phyloP scores from a whole-genome alignment of 371 early-diverging fungal genomes.

The Apophysomyces trapeziformis region DNA sequence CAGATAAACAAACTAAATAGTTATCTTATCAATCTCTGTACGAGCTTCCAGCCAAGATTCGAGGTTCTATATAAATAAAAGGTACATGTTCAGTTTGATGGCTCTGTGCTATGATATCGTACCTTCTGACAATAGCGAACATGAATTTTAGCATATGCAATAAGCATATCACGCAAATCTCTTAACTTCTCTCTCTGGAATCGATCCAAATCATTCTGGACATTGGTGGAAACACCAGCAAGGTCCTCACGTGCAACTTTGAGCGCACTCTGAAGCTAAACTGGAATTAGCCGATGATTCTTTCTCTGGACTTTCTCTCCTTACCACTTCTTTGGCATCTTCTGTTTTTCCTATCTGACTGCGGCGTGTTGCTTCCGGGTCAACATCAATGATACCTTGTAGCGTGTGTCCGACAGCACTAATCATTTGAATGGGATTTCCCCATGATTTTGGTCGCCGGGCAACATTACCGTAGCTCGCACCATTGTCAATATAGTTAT shows the following conservation, averaged over 20 bases:
- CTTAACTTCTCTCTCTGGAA: conserved; percentile 90
- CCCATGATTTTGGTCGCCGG: conserved; percentile 41
- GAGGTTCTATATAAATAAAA: conserved; percentile 48
- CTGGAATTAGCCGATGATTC: neutral
- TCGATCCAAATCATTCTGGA: conserved; percentile 89
- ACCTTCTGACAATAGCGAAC: conserved; percentile 83
- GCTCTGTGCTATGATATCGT: neutral
- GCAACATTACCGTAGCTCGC: conserved; percentile 17
- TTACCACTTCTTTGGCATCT: conserved; percentile 76
- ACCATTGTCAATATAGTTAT: conserved; percentile 1
- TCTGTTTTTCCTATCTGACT: conserved; percentile 87
- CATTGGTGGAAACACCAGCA: conserved; percentile 70
- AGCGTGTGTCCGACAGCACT: conserved; percentile 74
- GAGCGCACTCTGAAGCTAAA: conserved; percentile 75
- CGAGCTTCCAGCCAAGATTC: conserved; percentile 68
- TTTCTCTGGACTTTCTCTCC: neutral
- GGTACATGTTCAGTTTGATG: neutral
- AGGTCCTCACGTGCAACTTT: conserved; percentile 75
- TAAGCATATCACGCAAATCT: conserved; percentile 82
- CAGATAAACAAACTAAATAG: neutral
- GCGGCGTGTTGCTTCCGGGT: conserved; percentile 90
- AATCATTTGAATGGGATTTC: conserved; percentile 55
- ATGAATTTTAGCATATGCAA: conserved; percentile 82
- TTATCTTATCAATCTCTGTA: conserved; percentile 64
- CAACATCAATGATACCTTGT: conserved; percentile 92